phyloP scores from a whole-genome alignment of 805 yeast species.

The Metschnikowia colocasiae region DNA sequence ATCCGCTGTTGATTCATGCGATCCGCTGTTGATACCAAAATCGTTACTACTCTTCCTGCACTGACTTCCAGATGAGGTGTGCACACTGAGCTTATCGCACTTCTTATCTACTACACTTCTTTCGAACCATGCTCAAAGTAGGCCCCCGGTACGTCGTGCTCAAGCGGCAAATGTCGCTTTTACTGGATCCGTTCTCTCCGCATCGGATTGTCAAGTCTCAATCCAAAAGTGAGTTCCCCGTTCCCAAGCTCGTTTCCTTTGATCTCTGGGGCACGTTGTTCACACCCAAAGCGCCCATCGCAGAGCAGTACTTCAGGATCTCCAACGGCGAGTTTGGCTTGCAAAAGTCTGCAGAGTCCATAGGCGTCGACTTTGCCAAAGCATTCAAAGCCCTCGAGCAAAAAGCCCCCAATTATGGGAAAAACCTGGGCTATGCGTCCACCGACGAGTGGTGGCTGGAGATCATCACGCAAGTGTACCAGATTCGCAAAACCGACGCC shows the following conservation, averaged over 20 bases:
- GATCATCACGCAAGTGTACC: slow-evolving; percentile 44
- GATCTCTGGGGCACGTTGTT: slow-evolving; percentile 70
- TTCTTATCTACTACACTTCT: slow-evolving; percentile 4
- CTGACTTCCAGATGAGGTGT: background rate
- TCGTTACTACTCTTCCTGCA: too few species aligned
- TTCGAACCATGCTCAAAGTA: background rate
- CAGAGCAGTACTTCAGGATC: slow-evolving; percentile 50
- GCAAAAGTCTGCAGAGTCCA: slow-evolving; percentile 23
- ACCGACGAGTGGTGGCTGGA: slow-evolving; percentile 57
- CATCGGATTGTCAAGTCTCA: slow-evolving; percentile 15
- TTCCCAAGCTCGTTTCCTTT: slow-evolving; percentile 53
- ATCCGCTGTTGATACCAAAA: too few species aligned
- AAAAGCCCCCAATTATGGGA: slow-evolving; percentile 63
- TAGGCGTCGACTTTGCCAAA: slow-evolving; percentile 24
- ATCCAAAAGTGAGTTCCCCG: slow-evolving; percentile 20
- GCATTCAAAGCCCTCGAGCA: slow-evolving; percentile 34
- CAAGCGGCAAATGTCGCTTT: slow-evolving; percentile 4
- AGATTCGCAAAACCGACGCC: slow-evolving; percentile 22
- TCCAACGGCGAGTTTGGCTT: slow-evolving; percentile 44
- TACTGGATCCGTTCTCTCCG: slow-evolving; percentile 15
- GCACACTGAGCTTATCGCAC: slow-evolving; percentile 3
- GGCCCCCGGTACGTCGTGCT: background rate
- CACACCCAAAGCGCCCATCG: slow-evolving; percentile 51
- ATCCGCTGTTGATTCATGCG: too few species aligned
- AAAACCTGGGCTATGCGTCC: slow-evolving; percentile 23